phyloP scores from a whole-genome alignment of 176 grass and related monocot genomes.

The Alloteropsis semialata region DNA sequence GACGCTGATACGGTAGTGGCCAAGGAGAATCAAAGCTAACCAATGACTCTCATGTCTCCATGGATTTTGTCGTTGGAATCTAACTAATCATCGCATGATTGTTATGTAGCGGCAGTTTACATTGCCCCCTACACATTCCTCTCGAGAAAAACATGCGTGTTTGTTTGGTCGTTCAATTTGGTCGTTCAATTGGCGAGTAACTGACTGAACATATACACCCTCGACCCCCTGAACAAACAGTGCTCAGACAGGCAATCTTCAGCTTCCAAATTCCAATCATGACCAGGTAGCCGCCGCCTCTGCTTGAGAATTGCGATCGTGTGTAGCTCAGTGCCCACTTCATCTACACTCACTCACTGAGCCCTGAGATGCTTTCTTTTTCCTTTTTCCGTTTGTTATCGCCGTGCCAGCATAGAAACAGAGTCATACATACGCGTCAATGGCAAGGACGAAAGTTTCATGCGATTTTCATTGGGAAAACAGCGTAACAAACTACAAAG shows the following conservation, averaged over 20 bases:
- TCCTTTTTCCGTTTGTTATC: no score
- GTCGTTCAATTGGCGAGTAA: no score
- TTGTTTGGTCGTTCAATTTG: background rate
- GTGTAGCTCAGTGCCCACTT: no score
- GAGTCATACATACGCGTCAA: background rate
- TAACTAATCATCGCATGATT: background rate
- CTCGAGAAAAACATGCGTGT: background rate
- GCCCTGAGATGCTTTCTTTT: no score
- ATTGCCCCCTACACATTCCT: background rate
- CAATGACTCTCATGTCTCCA: background rate
- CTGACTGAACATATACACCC: background rate
- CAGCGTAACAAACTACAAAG: no score
- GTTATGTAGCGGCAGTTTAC: no score
- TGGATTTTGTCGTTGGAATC: background rate
- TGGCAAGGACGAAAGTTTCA: no score
- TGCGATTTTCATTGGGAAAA: background rate
- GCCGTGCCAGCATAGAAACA: background rate
- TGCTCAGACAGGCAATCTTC: background rate
- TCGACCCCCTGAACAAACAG: background rate
- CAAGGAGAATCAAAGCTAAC: background rate
- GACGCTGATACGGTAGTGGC: background rate
- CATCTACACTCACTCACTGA: no score
- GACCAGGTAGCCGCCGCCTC: background rate
- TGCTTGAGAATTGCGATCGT: no score
- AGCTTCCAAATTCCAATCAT: background rate